A percentile compares a stretch with the other conserved stretches of the same genome.
These are phyloP conservation scores for Diaporthe humulicola DNA, from an alignment of 2,329 filamentous ascomycete genomes.

Conservation along the genomic window DNA sequence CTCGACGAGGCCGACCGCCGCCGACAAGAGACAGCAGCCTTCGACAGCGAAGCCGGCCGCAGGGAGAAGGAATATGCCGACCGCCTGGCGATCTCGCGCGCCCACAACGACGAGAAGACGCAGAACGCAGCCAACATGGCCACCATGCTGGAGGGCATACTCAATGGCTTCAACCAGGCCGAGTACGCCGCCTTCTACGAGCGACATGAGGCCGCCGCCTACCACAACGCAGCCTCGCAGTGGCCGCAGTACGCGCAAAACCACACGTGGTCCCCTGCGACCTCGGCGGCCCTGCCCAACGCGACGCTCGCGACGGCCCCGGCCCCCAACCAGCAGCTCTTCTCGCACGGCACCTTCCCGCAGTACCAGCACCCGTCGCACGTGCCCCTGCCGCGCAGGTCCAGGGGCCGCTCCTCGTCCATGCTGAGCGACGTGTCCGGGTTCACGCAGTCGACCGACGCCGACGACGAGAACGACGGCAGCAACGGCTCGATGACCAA, in stretches of 20 bases:
- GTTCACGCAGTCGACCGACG: slow-evolving; percentile 73
- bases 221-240: slow-evolving; percentile 35
- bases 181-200: slow-evolving; percentile 52
- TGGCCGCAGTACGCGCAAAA: slow-evolving; percentile 40
- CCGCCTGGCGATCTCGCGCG: slow-evolving; percentile 53
- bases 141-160: slow-evolving; percentile 54
- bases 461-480: slow-evolving; percentile 62
- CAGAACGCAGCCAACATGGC: slow-evolving; percentile 53
- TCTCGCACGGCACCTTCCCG: slow-evolving; percentile 47
- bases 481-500: slow-evolving; percentile 40
- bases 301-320: slow-evolving; percentile 45
- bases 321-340: slow-evolving; percentile 51
- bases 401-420: slow-evolving; percentile 72
- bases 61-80: slow-evolving; percentile 60
- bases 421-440: slow-evolving; percentile 78
- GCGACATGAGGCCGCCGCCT: slow-evolving; percentile 45
- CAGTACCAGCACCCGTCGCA: slow-evolving; percentile 52
- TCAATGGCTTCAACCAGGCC: slow-evolving; percentile 58
- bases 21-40: slow-evolving; percentile 62
- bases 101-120: slow-evolving; percentile 54
- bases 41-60: slow-evolving; percentile 60
- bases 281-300: slow-evolving; percentile 31
- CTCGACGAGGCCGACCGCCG: slow-evolving; percentile 74
- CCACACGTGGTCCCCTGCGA: slow-evolving; percentile 38
- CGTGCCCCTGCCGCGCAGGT: slow-evolving; percentile 54